Conservation (phyloP, 2,329 filamentous ascomycete species). For the Sarocladium oryzae region DNA sequence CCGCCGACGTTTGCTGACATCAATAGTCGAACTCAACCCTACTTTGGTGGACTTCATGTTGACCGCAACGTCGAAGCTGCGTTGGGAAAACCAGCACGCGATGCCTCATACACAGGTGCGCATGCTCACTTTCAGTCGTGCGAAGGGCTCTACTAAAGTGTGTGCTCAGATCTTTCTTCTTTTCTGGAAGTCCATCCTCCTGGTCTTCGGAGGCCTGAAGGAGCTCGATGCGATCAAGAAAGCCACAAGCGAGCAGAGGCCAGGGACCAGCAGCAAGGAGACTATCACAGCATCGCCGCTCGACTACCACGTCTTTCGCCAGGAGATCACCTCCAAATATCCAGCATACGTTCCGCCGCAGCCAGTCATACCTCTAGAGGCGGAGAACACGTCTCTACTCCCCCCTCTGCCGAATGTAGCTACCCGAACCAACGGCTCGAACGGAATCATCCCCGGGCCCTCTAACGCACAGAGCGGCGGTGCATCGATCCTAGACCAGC, state of each 20-base stretch:
- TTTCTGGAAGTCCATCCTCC: slow-evolving; percentile 85
- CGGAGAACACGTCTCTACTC: slow-evolving; percentile 84
- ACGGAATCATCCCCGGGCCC: slow-evolving; percentile 54
- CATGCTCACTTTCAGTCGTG: slow-evolving; percentile 2
- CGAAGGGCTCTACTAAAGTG: neutral
- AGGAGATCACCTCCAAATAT: slow-evolving; percentile 97
- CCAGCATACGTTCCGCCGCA: slow-evolving; percentile 90
- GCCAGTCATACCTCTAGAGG: slow-evolving; percentile 75
- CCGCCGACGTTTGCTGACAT: neutral
- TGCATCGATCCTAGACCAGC: slow-evolving; percentile 84
- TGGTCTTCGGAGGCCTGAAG: slow-evolving; percentile 74
- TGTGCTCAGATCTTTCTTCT: slow-evolving; percentile 62
- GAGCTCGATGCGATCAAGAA: slow-evolving; percentile 70
- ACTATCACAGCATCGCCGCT: slow-evolving; percentile 87
- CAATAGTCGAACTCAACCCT: slow-evolving; percentile 52
- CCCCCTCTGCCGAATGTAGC: slow-evolving; percentile 76
- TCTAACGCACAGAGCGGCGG: slow-evolving; percentile 50
- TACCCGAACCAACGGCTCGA: slow-evolving; percentile 51
- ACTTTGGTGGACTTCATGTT: slow-evolving; percentile 67
- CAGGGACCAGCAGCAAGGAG: slow-evolving; percentile 60
- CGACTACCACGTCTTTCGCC: slow-evolving; percentile 92
- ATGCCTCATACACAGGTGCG: slow-evolving; percentile 58
- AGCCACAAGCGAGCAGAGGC: slow-evolving; percentile 55
- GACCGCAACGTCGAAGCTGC: slow-evolving; percentile 58
- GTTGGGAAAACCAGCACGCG: slow-evolving; percentile 63